Percentiles rank a stretch among this genome's conserved stretches.
These are phyloP conservation scores for Gnomoniopsis sp. DNA, from an alignment of 2,329 filamentous ascomycete species.

Conservation along the genomic window DNA sequence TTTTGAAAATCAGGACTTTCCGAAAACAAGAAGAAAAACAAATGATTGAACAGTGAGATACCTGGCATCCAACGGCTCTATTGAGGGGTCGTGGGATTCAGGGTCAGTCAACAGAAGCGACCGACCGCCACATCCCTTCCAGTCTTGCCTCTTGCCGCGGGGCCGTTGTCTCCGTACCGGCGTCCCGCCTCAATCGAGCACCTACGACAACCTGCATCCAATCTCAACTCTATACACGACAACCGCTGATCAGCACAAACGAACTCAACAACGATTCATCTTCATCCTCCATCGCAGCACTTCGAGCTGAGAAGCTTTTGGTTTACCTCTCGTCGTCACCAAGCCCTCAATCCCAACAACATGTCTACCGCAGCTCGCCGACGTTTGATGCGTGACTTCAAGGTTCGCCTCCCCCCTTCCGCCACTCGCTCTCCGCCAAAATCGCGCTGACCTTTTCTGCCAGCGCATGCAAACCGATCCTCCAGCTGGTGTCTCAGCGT, in stretches of 20 bases:
- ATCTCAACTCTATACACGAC: constrained; percentile 1
- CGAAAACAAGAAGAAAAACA: too few relatives aligned
- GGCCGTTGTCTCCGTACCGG: background rate
- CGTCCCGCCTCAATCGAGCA: background rate
- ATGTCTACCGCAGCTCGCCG: constrained; percentile 91
- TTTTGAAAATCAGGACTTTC: too few relatives aligned
- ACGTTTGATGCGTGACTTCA: constrained; percentile 98
- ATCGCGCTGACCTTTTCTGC: constrained; percentile 21
- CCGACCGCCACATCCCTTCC: too few relatives aligned
- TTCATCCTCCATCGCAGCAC: background rate
- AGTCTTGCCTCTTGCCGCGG: background rate
- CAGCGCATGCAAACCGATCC: constrained; percentile 99
- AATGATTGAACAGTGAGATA: too few relatives aligned
- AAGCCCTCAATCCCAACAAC: constrained; percentile 18
- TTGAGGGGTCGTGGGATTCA: too few relatives aligned
- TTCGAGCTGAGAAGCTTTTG: background rate
- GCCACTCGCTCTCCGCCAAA: constrained; percentile 9
- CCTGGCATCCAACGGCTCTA: too few relatives aligned
- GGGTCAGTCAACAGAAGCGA: too few relatives aligned
- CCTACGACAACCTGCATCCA: background rate
- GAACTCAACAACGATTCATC: background rate
- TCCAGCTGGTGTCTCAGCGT: constrained; percentile 93
- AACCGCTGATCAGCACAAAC: background rate
- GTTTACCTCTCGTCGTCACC: too few relatives aligned
- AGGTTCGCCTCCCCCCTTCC: constrained; percentile 52